These are phyloP conservation scores for Craterostigma plantagineum DNA, from an alignment of 257 asterid genomes.

Conservation along the genomic window DNA sequence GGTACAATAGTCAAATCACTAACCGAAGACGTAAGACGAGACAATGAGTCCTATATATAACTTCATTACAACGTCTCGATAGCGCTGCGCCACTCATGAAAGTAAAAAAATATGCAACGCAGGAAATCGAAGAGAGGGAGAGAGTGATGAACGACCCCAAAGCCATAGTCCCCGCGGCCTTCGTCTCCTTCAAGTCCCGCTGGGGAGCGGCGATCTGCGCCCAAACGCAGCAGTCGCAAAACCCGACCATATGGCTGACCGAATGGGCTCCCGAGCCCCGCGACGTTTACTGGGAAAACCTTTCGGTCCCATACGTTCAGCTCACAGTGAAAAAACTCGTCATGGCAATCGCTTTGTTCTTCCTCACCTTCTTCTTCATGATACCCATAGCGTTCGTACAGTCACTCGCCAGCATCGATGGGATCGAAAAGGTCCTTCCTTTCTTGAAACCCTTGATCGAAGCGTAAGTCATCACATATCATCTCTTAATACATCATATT, in stretches of 20 bases:
- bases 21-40: conserved; percentile 45
- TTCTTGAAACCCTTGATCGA: conserved; percentile 61
- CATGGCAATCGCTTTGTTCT: conserved; percentile 57
- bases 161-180: conserved; percentile 81
- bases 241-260: conserved; percentile 83
- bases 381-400: conserved; percentile 87
- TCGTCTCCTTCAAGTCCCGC: conserved; percentile 73
- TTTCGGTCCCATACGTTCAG: conserved; percentile 73
- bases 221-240: conserved; percentile 80
- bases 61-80: no score
- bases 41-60: conserved; percentile 9
- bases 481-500: conserved; percentile 4
- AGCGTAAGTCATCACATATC: conserved; percentile 21
- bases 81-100: background rate
- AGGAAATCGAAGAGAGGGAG: conserved; percentile 82
- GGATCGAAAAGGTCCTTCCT: conserved; percentile 60
- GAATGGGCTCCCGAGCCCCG: conserved; percentile 99
- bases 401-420: conserved; percentile 76
- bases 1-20: conserved; percentile 41
- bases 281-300: conserved; percentile 83
- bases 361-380: conserved; percentile 82
- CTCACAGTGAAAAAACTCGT: conserved; percentile 53
- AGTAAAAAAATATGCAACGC: conserved; percentile 4
- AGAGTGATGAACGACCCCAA: conserved; percentile 54
- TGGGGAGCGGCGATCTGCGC: conserved; percentile 99